Evolutionary conservation across 208 protist species (phyloP).

Genomic region (Trypanosoma scelopori): DNA sequence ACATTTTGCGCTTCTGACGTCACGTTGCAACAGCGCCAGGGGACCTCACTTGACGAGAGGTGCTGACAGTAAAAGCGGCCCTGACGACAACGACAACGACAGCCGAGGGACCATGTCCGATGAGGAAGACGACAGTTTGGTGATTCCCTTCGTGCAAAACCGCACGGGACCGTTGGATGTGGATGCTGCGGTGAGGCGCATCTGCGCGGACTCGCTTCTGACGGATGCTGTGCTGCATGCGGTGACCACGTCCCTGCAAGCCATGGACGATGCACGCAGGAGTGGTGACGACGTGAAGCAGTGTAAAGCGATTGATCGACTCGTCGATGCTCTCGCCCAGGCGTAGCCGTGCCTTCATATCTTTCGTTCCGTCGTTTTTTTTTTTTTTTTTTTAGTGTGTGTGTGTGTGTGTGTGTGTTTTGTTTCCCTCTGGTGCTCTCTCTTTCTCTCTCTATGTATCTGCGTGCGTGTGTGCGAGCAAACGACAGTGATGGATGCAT

Average conservation of each 20-base stretch:
- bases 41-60: not conserved
- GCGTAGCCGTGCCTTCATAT: slow-evolving; percentile 8
- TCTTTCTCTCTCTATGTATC: too few species aligned
- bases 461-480: too few species aligned
- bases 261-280: slow-evolving; percentile 20
- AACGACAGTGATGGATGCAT: too few species aligned
- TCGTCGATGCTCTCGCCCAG: slow-evolving; percentile 40
- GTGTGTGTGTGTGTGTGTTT: not conserved
- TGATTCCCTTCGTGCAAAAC: slow-evolving; percentile 40
- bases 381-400: not conserved
- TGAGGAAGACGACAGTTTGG: slow-evolving; percentile 18
- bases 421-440: too few species aligned
- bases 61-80: not conserved
- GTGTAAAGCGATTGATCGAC: slow-evolving; percentile 33
- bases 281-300: slow-evolving; percentile 12
- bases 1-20: slow-evolving; percentile 24
- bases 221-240: slow-evolving; percentile 16
- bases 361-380: not conserved
- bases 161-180: slow-evolving; percentile 11
- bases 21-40: slow-evolving; percentile 20
- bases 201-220: slow-evolving; percentile 18
- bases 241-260: slow-evolving; percentile 16
- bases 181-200: slow-evolving; percentile 12
- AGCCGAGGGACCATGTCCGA: slow-evolving; percentile 3
- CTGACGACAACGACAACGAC: slow-evolving; percentile 13